phyloP scores from a whole-genome alignment of 2,329 filamentous ascomycete genomes.

The Ilyonectria robusta region DNA sequence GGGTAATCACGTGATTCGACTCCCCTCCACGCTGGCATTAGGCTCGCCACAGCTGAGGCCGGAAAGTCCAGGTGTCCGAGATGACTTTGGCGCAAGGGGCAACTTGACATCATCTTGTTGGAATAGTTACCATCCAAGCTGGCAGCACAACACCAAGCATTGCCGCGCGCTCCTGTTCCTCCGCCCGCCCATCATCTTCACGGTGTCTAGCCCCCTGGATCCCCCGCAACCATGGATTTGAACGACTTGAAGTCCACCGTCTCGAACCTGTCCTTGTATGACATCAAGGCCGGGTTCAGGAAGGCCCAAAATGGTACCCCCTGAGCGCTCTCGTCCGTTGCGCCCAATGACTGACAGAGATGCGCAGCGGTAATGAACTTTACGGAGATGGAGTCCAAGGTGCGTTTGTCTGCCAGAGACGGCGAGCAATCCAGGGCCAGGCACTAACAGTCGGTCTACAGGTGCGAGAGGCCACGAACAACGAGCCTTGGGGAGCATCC shows the following conservation, averaged over 20 bases:
- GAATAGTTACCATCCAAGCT: slow-evolving; percentile 24
- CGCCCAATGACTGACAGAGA: slow-evolving; percentile 47
- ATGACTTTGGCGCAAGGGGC: slow-evolving; percentile 47
- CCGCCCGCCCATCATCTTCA: slow-evolving; percentile 10
- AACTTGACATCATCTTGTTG: slow-evolving; percentile 35
- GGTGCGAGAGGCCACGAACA: slow-evolving; percentile 98
- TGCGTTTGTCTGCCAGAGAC: slow-evolving; percentile 48
- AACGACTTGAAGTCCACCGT: slow-evolving; percentile 88
- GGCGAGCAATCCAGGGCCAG: slow-evolving; percentile 11
- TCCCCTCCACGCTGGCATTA: slow-evolving; percentile 40
- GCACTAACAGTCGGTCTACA: slow-evolving; percentile 53
- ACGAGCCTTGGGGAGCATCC: slow-evolving; percentile 95
- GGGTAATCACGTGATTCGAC: slow-evolving; percentile 29
- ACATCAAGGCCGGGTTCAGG: slow-evolving; percentile 93
- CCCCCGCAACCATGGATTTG: slow-evolving; percentile 79
- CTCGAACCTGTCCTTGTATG: slow-evolving; percentile 93
- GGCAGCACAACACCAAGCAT: slow-evolving; percentile 31
- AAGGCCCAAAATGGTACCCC: slow-evolving; percentile 94
- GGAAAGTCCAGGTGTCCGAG: slow-evolving; percentile 49
- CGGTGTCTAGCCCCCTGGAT: slow-evolving; percentile 37
- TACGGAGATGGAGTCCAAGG: slow-evolving; percentile 89
- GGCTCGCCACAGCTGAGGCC: slow-evolving; percentile 31
- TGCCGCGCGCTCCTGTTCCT: slow-evolving; percentile 16
- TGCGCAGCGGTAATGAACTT: slow-evolving; percentile 95
- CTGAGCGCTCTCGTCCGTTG: slow-evolving; percentile 23